A percentile compares a stretch with the other conserved stretches of the same genome.
Conservation (phyloP, 2,329 filamentous ascomycete species). For the Emergomyces orientalis region DNA sequence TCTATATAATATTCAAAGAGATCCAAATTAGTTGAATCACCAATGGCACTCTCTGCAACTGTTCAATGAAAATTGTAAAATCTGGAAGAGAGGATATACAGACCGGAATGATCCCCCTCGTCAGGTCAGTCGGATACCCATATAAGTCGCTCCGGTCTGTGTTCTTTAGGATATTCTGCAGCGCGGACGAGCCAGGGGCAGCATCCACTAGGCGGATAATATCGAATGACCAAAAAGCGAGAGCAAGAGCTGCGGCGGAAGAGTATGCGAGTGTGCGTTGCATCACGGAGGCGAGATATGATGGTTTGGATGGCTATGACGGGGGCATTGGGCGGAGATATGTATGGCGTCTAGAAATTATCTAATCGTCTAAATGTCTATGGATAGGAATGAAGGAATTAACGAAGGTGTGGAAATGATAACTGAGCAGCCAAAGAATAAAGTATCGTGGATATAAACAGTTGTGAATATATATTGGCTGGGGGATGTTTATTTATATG, state of each 20-base stretch:
- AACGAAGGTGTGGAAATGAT: neutral
- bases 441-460: neutral
- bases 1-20: constrained; percentile 20
- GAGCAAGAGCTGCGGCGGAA: neutral
- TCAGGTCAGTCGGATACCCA: constrained; percentile 53
- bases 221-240: neutral
- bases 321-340: neutral
- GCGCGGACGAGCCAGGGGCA: constrained; percentile 31
- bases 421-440: neutral
- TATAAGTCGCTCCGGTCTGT: constrained; percentile 46
- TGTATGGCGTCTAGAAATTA: neutral
- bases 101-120: constrained; percentile 50
- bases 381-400: constrained; percentile 48
- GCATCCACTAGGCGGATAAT: constrained; percentile 16
- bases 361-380: constrained; percentile 18
- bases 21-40: constrained; percentile 12
- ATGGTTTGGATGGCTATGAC: neutral
- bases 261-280: neutral
- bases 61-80: neutral
- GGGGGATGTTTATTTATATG: no score
- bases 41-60: neutral
- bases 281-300: neutral
- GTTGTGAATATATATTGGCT: no score
- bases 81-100: constrained; percentile 17
- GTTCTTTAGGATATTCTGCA: constrained; percentile 49